Base-by-base conservation (phyloP, 768 basidiomycete species). In the Krasilnikovozyma curviuscula region DNA sequence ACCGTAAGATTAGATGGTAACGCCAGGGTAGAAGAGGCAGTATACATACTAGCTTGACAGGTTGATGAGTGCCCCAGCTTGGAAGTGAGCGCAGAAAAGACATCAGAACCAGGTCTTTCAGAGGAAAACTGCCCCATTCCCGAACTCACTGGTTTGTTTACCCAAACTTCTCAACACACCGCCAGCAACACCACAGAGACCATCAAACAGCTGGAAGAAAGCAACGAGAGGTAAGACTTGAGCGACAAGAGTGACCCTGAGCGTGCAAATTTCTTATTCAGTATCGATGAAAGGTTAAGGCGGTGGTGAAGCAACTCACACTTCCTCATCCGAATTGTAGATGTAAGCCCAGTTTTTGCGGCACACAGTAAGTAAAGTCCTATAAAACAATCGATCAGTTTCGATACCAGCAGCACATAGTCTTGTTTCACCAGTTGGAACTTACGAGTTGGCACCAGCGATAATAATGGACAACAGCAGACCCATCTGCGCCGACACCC, bases 161-260 rank as follows among this genome's bases (percentile, higher is more conserved):
- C 88, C 88, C 32, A 76, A 68, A 0, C 88, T 80, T 37, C 91
- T 72, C 46, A 97, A 69, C 52, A 93, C 74, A 3, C 88, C 88
- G 7, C 71, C 73, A 0, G 75, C 71, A 5, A 86, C 73, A 0
- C 72, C 77, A 2, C 71, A 61, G 10, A 76, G 68, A 1, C 79
- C 83, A 56, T 98, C 91, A 49, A 88, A 80, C 3, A 91, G 75
- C 63, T 70, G 69, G 64, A 70, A 70, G 14, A 66, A 52, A 6
- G 66, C 66, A 5, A 91, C 76, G 7, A 82, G 67, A 0, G 83
- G 82, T 13, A 88, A 60, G 46, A 86, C 77, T 2, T 69, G 64
- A 0, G 82, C 77, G 12, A 83, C 78, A 7, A 78, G 63, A 1
- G 49, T 25, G 44, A 25, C 4, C 24, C 5, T 1, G n/a, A 33